Evolutionary conservation across 371 early-diverging fungal genomes (phyloP).

Genomic region (Dipsacomyces acuminosporus): DNA sequence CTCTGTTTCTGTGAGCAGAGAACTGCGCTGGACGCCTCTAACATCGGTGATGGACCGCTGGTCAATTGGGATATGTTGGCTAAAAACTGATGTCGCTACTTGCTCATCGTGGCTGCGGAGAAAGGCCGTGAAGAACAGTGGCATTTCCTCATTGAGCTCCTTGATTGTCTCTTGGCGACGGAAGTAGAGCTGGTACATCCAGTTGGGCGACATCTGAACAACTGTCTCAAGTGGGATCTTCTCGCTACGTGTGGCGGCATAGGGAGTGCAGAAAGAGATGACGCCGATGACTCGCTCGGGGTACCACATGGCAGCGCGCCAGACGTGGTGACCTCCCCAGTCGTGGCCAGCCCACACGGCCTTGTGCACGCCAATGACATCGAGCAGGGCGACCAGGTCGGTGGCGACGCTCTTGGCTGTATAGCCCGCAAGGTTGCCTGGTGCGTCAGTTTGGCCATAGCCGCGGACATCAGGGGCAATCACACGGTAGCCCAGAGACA

Average conservation of each 20-base stretch:
- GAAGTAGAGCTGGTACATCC: conserved; percentile 43
- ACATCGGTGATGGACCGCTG: conserved; percentile 3
- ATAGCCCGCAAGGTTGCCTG: conserved; percentile 50
- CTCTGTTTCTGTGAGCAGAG: conserved; percentile 19
- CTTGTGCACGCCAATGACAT: conserved; percentile 55
- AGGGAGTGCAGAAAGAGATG: conserved; percentile 64
- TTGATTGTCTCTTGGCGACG: conserved; percentile 15
- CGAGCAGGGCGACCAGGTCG: conserved; percentile 58
- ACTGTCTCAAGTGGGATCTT: conserved; percentile 20
- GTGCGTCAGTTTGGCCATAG: conserved; percentile 57
- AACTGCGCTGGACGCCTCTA: neutral
- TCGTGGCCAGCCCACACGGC: conserved; percentile 69
- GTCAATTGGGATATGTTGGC: conserved; percentile 16
- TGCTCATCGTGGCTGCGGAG: conserved; percentile 9
- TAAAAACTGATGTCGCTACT: conserved; percentile 3
- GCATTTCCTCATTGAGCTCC: conserved; percentile 19
- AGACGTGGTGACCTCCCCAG: conserved; percentile 65
- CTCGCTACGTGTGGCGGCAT: conserved; percentile 44
- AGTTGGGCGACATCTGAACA: conserved; percentile 33
- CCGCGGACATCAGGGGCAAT: conserved; percentile 65
- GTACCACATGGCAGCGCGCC: conserved; percentile 63
- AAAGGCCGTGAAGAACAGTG: conserved; percentile 16
- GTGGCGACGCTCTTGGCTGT: conserved; percentile 53
- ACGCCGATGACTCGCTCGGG: conserved; percentile 63
- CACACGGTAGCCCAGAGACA: conserved; percentile 63